Evolutionary conservation across 1,139 yeast genomes (phyloP).

Genomic region (Meyerozyma guilliermondii): DNA sequence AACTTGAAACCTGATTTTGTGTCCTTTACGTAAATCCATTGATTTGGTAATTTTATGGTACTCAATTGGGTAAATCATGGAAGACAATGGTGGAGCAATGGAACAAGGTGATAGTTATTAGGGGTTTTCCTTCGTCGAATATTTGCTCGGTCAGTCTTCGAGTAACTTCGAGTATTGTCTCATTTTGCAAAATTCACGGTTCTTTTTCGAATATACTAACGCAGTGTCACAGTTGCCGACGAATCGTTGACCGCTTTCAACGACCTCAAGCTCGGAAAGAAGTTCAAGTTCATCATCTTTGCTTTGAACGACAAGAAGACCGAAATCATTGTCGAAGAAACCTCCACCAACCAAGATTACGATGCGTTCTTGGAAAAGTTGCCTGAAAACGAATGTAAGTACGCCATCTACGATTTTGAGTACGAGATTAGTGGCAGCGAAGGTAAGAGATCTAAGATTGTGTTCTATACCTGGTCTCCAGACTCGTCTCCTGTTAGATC

Average conservation of each 20-base stretch:
- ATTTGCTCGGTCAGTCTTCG: not conserved
- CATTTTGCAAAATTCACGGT: not conserved
- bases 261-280: slow-evolving; percentile 92
- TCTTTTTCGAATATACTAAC: slow-evolving; percentile 20
- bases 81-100: too few species aligned
- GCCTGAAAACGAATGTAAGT: slow-evolving; percentile 95
- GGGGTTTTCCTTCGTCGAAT: too few species aligned
- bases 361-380: slow-evolving; percentile 80
- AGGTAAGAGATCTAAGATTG: slow-evolving; percentile 93
- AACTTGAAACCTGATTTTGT: too few species aligned
- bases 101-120: too few species aligned
- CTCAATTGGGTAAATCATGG: too few species aligned
- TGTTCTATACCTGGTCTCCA: slow-evolving; percentile 96
- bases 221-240: slow-evolving; percentile 89
- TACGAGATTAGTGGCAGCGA: slow-evolving; percentile 86
- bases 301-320: slow-evolving; percentile 80
- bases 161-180: not conserved
- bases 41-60: too few species aligned
- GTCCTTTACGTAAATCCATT: too few species aligned
- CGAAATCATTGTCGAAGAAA: slow-evolving; percentile 83
- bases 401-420: slow-evolving; percentile 95
- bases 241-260: slow-evolving; percentile 91
- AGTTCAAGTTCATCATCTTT: slow-evolving; percentile 77
- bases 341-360: slow-evolving; percentile 69
- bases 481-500: slow-evolving; percentile 92